A percentile compares a stretch with the other conserved stretches of the same genome.
These are phyloP conservation scores for Arthonia radiata DNA, from an alignment of 495 filamentous ascomycete genomes.

Conservation along the genomic window DNA sequence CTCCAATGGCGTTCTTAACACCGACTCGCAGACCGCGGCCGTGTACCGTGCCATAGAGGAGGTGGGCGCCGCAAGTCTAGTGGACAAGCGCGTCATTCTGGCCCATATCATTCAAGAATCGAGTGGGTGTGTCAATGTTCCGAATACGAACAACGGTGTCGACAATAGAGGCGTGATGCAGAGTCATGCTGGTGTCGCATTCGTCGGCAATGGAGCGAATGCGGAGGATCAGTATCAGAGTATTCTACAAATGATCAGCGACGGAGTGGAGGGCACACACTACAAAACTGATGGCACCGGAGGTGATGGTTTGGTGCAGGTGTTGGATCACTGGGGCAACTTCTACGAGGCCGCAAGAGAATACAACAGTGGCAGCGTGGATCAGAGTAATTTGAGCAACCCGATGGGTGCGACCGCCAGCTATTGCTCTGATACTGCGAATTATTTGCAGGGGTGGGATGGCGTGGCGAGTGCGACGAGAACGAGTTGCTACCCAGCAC, in stretches of 20 bases:
- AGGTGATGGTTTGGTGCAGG: conserved; percentile 14
- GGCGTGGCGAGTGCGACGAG: no score
- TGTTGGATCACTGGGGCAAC: conserved; percentile 12
- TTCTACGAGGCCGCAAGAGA: conserved; percentile 18
- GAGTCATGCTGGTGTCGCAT: background rate
- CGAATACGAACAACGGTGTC: conserved; percentile 10
- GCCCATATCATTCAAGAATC: conserved; percentile 21
- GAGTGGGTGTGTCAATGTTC: conserved; percentile 17
- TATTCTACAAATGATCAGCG: conserved; percentile 8
- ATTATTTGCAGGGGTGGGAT: conserved; percentile 14
- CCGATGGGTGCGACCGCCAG: conserved; percentile 11
- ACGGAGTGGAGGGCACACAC: conserved; percentile 10
- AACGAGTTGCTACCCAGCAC: no score
- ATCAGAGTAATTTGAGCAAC: conserved; percentile 15
- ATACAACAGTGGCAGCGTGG: conserved; percentile 19
- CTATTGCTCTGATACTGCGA: conserved; percentile 18
- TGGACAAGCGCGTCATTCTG: conserved; percentile 20
- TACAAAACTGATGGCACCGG: conserved; percentile 16
- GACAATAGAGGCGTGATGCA: background rate
- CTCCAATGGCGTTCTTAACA: no score
- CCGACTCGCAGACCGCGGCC: conserved; percentile 10
- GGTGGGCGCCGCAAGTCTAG: conserved; percentile 14
- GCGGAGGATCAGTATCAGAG: conserved; percentile 16
- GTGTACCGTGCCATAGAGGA: no score
- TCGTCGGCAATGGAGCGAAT: conserved; percentile 12